A percentile compares a stretch with the other conserved stretches of the same genome.
Evolutionary conservation across 306 rosid species (phyloP).

Genomic region (Rubus idaeus): DNA sequence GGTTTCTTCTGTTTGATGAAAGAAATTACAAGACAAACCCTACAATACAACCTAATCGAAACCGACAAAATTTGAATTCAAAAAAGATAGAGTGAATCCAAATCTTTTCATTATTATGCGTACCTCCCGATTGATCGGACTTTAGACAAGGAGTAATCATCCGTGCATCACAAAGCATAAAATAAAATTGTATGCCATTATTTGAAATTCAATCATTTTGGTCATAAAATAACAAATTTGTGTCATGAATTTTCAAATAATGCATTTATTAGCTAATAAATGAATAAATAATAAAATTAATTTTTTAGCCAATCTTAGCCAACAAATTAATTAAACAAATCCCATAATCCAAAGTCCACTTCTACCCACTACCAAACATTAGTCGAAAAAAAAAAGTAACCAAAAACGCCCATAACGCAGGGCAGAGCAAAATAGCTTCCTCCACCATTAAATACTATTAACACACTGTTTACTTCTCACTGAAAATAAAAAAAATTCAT

Average conservation of each 20-base stretch:
- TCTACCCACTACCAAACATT: slow-evolving; percentile 39
- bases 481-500: slow-evolving; percentile 18
- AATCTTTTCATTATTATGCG: not conserved
- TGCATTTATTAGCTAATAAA: slow-evolving; percentile 12
- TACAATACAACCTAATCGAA: not conserved
- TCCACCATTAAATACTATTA: slow-evolving; percentile 36
- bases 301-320: slow-evolving; percentile 8
- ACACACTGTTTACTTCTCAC: slow-evolving; percentile 41
- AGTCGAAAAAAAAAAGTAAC: not conserved
- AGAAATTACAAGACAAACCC: no score
- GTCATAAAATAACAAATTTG: not conserved
- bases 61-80: not conserved
- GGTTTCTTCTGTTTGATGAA: not conserved
- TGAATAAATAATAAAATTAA: slow-evolving; percentile 3
- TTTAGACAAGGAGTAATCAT: not conserved
- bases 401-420: slow-evolving; percentile 29
- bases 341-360: slow-evolving; percentile 17
- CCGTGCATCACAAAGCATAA: no score
- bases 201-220: no score
- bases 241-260: not conserved
- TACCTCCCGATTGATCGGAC: no score
- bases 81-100: not conserved
- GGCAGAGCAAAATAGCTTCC: slow-evolving; percentile 31
- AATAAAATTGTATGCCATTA: not conserved
- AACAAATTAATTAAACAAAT: slow-evolving; percentile 18